These are phyloP conservation scores for Fusarium sterilihyphosum DNA, from an alignment of 2,329 filamentous ascomycete species.

Conservation along the genomic window DNA sequence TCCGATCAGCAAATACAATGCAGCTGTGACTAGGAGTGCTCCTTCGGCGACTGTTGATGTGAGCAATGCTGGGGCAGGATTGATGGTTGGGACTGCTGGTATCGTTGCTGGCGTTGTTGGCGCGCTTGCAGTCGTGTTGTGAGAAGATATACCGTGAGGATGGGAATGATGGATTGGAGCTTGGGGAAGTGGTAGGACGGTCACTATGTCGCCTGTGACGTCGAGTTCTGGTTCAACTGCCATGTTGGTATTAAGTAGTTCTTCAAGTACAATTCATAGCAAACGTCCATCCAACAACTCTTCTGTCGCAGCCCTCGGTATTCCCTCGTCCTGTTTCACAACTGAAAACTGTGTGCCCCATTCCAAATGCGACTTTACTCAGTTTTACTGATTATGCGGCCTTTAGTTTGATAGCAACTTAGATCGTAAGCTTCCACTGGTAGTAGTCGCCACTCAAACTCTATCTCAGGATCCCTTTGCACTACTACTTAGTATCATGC, in stretches of 20 bases:
- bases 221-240: too few relatives aligned
- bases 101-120: background rate
- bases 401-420: too few relatives aligned
- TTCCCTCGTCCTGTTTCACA: accelerated
- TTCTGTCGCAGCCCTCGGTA: too few relatives aligned
- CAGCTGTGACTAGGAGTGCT: background rate
- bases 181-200: background rate
- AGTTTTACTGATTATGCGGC: accelerated
- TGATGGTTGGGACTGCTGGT: background rate
- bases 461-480: too few relatives aligned
- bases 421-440: too few relatives aligned
- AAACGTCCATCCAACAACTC: background rate
- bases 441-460: too few relatives aligned
- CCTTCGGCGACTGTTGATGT: background rate
- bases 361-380: accelerated
- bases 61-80: background rate
- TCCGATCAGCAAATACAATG: background rate
- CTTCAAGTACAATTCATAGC: background rate
- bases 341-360: background rate
- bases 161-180: too few relatives aligned
- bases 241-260: accelerated
- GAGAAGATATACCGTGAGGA: background rate
- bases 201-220: background rate
- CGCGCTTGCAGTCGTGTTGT: background rate
- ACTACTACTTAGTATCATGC: too few relatives aligned